Base-by-base conservation (phyloP, 2,329 filamentous ascomycete genomes). In the Biscogniauxia sp. region DNA sequence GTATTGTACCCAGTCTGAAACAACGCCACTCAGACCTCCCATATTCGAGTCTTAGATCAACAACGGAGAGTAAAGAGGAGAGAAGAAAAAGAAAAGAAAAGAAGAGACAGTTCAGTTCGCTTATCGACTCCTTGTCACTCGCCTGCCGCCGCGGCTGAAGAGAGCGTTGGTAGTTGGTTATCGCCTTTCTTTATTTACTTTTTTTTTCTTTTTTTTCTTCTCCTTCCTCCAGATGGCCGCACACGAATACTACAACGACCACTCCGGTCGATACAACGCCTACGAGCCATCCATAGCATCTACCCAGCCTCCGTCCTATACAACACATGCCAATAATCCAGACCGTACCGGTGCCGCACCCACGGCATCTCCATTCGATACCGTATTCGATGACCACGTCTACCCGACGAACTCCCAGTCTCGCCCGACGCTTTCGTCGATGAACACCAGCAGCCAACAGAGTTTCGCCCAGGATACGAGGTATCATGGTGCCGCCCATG, bases 371-470 rank as follows among this genome's bases (percentile, higher is more conserved):
- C 87, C 88, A 9, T 89, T 89, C 71, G 84, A 86, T 58, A 84
- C 83, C 54, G 84, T 87, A 59, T 90, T 90, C 73, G 87, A 89
- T 74, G 88, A 90, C 73, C 80, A 87, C 75, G 81, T 82, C 60
- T 89, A 90, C 70, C 85, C 86, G 59, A 78, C 82, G 55, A 80
- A 80, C 69, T 76, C 80, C 15, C 75, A 74, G n/a, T 59, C 64
- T 72, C 73, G 59, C 64, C 71, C 59, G 37, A 61, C 60, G 13
- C 54, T 60, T 51, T 71, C 73, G 52, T 66, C 70, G 59, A 68
- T 75, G 41, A 73, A 75, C 69, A 66, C 58, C 11, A 71, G 76
- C 11, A 71, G 76, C 69, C 72, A 78, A 69, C 65, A 79, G 68
- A 72, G 76, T 72, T 73, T 77, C 75, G 73, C 83, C 57, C 82